Percentiles rank a stretch among this genome's conserved stretches.
These are phyloP conservation scores for Bassia scoparia DNA, from an alignment of 148 eudicot genomes.

Conservation along the genomic window DNA sequence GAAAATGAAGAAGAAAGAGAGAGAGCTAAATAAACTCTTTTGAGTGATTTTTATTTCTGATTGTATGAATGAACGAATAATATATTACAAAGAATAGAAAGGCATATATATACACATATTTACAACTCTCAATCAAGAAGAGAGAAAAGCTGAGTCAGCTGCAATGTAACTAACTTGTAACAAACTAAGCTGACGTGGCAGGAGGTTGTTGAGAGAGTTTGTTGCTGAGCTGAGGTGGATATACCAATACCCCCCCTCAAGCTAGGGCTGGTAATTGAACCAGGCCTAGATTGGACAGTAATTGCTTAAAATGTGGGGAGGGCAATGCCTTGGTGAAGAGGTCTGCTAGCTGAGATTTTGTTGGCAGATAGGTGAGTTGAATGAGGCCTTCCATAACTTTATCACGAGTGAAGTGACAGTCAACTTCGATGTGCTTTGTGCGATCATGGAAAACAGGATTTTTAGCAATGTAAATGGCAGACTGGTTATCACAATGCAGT, in stretches of 20 bases:
- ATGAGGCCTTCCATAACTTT: not conserved
- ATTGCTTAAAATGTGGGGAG: not conserved
- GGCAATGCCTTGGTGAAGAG: not conserved
- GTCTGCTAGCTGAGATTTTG: not conserved
- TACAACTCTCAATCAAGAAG: no score
- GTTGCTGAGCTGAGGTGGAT: no score
- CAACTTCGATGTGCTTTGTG: not conserved
- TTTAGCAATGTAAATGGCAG: not conserved
- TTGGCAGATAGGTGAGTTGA: not conserved
- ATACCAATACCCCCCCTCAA: slow-evolving; percentile 4
- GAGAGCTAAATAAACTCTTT: no score
- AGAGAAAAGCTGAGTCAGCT: no score
- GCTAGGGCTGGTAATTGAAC: not conserved
- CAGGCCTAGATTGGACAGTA: not conserved
- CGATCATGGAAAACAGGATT: not conserved
- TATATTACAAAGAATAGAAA: no score
- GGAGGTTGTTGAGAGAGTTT: no score
- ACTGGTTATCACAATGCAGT: not conserved
- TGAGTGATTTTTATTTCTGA: no score
- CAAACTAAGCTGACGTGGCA: no score
- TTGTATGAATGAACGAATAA: no score
- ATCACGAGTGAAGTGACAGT: not conserved
- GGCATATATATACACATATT: no score
- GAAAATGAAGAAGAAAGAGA: no score
- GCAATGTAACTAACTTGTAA: no score